Conservation (phyloP, 495 filamentous ascomycete species). For the Penicillium bialowiezense region DNA sequence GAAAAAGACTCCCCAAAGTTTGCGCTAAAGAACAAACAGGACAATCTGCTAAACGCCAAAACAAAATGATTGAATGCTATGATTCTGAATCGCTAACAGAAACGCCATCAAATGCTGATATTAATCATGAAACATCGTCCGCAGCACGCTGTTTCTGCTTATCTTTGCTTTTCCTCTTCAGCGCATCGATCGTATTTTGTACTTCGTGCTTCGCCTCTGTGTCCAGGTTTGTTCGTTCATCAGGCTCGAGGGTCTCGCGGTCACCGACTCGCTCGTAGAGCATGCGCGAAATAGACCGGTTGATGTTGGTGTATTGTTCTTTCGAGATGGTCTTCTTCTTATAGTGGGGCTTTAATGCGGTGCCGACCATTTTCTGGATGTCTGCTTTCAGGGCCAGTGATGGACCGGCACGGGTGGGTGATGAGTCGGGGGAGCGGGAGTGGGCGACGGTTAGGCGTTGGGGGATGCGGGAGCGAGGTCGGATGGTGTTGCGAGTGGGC, state of each 20-base stretch:
- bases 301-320: conserved; percentile 85
- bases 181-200: conserved; percentile 53
- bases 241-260: conserved; percentile 52
- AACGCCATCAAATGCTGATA: conserved; percentile 25
- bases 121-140: conserved; percentile 24
- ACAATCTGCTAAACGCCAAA: conserved; percentile 10
- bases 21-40: neutral
- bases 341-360: conserved; percentile 73
- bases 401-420: conserved; percentile 54
- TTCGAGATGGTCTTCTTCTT: conserved; percentile 64
- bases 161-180: conserved; percentile 20
- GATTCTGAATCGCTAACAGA: conserved; percentile 4
- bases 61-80: neutral
- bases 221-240: conserved; percentile 62
- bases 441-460: conserved; percentile 46
- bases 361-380: conserved; percentile 76
- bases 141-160: conserved; percentile 25
- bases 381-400: conserved; percentile 73
- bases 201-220: conserved; percentile 72
- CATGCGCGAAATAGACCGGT: conserved; percentile 75
- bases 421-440: conserved; percentile 52
- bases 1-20: too few species aligned
- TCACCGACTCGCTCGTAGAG: conserved; percentile 80
- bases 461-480: conserved; percentile 30
- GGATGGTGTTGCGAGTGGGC: conserved; percentile 8